A percentile compares a stretch with the other conserved stretches of the same genome.
Evolutionary conservation across 2,329 filamentous ascomycete genomes (phyloP).

Genomic region (Plenodomus lindquistii): DNA sequence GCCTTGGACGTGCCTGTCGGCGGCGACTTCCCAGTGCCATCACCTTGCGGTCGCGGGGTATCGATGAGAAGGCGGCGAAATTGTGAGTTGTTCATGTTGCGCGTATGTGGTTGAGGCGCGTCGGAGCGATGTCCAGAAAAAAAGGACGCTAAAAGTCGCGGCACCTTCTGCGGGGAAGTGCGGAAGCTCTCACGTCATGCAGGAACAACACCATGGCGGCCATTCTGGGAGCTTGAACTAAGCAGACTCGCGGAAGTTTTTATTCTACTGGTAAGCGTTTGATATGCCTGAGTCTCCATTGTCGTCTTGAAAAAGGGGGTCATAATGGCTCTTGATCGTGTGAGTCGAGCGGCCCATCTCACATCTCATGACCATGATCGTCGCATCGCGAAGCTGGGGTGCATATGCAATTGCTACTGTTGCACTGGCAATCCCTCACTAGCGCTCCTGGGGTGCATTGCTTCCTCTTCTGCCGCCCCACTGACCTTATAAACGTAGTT

Average conservation of each 20-base stretch:
- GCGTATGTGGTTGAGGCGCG: conserved; percentile 1
- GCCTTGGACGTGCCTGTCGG: conserved; percentile 43
- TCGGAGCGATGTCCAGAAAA: neutral
- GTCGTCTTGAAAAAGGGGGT: neutral
- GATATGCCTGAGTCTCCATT: too few relatives aligned
- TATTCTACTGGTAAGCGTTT: too few relatives aligned
- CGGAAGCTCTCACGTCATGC: neutral
- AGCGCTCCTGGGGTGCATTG: conserved; percentile 1
- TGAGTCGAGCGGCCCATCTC: neutral
- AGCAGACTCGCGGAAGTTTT: too few relatives aligned
- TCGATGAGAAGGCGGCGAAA: conserved; percentile 75
- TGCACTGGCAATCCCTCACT: conserved; percentile 4
- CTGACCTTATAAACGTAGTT: conserved; percentile 3
- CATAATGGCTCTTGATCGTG: neutral
- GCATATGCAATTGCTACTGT: neutral
- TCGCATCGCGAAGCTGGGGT: neutral
- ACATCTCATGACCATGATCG: neutral
- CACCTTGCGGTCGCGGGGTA: conserved; percentile 48
- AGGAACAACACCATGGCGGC: neutral
- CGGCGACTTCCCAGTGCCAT: conserved; percentile 25
- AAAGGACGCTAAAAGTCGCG: neutral
- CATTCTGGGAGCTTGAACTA: neutral
- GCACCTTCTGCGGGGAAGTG: neutral
- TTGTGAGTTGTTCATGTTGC: conserved; percentile 88
- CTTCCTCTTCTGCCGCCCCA: conserved; percentile 4